Percentiles rank a stretch among this genome's conserved stretches.
Conservation (phyloP, 176 grass and related monocot genomes). For the Pharus latifolius region DNA sequence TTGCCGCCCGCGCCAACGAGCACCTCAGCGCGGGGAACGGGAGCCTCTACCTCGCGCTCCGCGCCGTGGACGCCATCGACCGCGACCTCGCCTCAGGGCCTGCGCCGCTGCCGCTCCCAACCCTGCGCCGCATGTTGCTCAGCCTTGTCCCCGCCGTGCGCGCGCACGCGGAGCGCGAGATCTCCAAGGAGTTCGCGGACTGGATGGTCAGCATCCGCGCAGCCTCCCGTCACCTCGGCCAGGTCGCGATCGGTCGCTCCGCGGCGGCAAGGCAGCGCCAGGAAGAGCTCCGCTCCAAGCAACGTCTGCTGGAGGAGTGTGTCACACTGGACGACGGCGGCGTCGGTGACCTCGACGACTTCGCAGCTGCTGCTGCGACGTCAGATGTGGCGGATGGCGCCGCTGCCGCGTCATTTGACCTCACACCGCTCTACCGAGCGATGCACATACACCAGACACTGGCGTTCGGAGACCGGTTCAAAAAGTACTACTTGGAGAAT, state of each 20-base stretch:
- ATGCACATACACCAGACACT: conserved; percentile 89
- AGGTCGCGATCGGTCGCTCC: conserved; percentile 86
- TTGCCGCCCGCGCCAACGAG: conserved; percentile 70
- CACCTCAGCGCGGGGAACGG: conserved; percentile 52
- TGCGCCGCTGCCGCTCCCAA: conserved; percentile 48
- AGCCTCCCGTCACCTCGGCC: conserved; percentile 79
- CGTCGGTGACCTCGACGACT: conserved; percentile 69
- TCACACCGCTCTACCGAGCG: conserved; percentile 89
- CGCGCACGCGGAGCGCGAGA: conserved; percentile 74
- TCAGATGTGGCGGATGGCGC: conserved; percentile 32
- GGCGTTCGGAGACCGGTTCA: conserved; percentile 66
- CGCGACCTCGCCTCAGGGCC: conserved; percentile 43
- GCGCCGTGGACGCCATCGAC: conserved; percentile 79
- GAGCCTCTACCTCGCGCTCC: conserved; percentile 74
- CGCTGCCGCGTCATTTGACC: conserved; percentile 56
- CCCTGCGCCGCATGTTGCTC: conserved; percentile 74
- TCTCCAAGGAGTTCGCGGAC: conserved; percentile 82
- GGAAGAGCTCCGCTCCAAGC: conserved; percentile 81
- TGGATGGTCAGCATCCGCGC: conserved; percentile 98
- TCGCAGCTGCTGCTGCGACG: conserved; percentile 45
- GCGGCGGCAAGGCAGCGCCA: conserved; percentile 79
- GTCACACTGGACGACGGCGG: conserved; percentile 71
- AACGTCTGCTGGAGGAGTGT: conserved; percentile 54
- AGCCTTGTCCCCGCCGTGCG: conserved; percentile 65
- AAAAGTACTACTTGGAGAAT: conserved; percentile 93